Conservation (phyloP, 192 early-diverging fungal species). For the Lobulomyces angularis region DNA sequence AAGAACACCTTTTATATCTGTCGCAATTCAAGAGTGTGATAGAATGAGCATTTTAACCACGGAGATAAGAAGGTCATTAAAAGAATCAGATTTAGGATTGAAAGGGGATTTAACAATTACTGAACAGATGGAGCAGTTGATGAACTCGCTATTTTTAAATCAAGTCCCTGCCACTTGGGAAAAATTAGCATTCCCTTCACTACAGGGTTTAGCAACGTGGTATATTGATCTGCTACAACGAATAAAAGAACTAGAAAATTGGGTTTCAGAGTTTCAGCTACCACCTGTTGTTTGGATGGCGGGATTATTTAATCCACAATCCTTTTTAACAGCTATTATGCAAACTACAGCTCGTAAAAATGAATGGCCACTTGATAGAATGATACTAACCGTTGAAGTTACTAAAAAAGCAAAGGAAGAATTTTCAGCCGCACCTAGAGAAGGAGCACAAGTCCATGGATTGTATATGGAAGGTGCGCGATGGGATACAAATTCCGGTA, state of each 20-base stretch:
- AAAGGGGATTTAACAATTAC: conserved; percentile 55
- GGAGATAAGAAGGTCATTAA: conserved; percentile 46
- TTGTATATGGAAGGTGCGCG: conserved; percentile 55
- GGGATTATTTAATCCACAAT: conserved; percentile 57
- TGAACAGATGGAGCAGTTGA: conserved; percentile 49
- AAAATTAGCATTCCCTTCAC: conserved; percentile 48
- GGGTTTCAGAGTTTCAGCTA: conserved; percentile 54
- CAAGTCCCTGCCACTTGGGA: conserved; percentile 45
- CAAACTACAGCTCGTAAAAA: conserved; percentile 54
- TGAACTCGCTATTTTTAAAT: conserved; percentile 51
- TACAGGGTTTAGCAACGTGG: conserved; percentile 41
- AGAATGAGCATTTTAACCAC: conserved; percentile 46
- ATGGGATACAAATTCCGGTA: conserved; percentile 50
- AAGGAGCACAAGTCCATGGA: conserved; percentile 51
- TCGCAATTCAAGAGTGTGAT: conserved; percentile 52
- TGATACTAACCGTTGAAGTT: conserved; percentile 51
- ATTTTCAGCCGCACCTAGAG: conserved; percentile 46
- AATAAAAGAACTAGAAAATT: conserved; percentile 49
- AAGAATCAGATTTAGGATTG: conserved; percentile 50
- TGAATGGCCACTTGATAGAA: conserved; percentile 53
- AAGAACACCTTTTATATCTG: conserved; percentile 53
- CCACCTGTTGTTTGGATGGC: conserved; percentile 48
- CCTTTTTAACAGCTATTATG: conserved; percentile 58
- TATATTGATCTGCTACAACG: conserved; percentile 49
- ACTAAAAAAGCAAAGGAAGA: conserved; percentile 51